phyloP scores from a whole-genome alignment of 305 asterid genomes.

The Salvia sclarea region DNA sequence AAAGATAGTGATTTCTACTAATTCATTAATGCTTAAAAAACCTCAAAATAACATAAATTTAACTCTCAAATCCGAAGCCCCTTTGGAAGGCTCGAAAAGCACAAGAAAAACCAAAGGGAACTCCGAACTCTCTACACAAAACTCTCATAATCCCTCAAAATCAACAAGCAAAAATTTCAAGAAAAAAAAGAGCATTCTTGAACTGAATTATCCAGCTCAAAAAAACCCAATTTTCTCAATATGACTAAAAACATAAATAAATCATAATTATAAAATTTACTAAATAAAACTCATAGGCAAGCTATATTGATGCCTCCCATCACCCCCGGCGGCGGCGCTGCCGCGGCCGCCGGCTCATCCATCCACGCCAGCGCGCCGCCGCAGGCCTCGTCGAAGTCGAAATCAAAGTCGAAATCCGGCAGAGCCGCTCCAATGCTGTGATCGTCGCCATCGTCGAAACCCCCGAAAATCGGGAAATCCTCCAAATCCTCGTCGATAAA shows the following conservation, averaged over 20 bases:
- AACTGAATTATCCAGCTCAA: conserved; percentile 25
- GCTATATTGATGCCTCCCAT: conserved; percentile 49
- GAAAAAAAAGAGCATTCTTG: conserved; percentile 19
- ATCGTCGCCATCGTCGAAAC: conserved; percentile 38
- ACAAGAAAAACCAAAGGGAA: conserved; percentile 57
- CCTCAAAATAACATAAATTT: background rate
- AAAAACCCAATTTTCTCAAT: background rate
- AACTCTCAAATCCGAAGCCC: conserved; percentile 24
- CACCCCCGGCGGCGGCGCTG: too few species aligned
- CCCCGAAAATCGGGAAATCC: conserved; percentile 47
- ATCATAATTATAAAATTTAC: conserved; percentile 7
- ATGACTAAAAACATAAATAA: background rate
- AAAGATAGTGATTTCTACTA: background rate
- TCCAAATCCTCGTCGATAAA: conserved; percentile 38
- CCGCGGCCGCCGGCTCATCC: conserved; percentile 43
- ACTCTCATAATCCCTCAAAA: conserved; percentile 13
- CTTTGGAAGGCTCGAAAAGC: conserved; percentile 65
- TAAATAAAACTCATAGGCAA: conserved; percentile 89
- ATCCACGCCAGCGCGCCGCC: conserved; percentile 49
- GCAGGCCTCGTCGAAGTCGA: conserved; percentile 56
- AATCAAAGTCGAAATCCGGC: conserved; percentile 64
- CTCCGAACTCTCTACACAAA: conserved; percentile 1
- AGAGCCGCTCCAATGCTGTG: conserved; percentile 28
- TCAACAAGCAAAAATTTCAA: conserved; percentile 6
- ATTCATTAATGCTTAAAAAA: too few species aligned